Evolutionary conservation across 345 rosid genomes (phyloP), one percentile per base, ranked within the genome.

Genomic region (Eucalyptus tenuipes): DNA sequence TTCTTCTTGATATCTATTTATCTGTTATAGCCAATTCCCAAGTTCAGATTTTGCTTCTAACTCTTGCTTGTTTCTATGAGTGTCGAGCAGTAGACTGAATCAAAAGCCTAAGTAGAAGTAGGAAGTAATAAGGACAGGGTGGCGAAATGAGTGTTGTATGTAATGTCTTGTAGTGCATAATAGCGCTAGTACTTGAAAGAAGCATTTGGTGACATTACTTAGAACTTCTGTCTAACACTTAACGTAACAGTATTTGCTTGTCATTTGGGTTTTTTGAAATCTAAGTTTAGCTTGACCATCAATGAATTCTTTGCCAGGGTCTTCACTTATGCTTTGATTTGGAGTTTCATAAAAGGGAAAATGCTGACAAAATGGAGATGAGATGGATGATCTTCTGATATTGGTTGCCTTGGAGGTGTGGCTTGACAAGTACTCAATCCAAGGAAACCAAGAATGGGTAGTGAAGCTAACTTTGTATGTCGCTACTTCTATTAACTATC

Each of bases 361-460:
- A 98, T 91, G 90, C 86, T 40, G 94, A 91, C 25, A 87, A 89
- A 90, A 95, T 94, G 99, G 95, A 84, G 95, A 96, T 49, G 94
- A 97, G 91, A 98, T 98, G 99, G 99, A 95, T 90, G 98, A 97
- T 92, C 92, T 95, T 87, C 91, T 97, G 95, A 94, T 96, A 89
- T 94, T 96, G 14, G 93, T 93, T 91, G 91, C 94, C 87, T 88
- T 93, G 33, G 93, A 94, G 87, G 96, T 92, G 49, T 93, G 95
- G 86, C 92, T 85, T 89, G 98, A 96, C 87, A 97, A 98, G 88
- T 97, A 97, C 88, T 94, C 93, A 89, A 94, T 97, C 75, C 90
- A 95, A 92, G 98, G 96, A 91, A 93, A 92, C 79, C 90, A 89
- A 86, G 97, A 96, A 49, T 97, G 99, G 98, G 87, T 97, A 68